phyloP scores from a whole-genome alignment of 805 yeast genomes.

The Ogataea degrootiae region DNA sequence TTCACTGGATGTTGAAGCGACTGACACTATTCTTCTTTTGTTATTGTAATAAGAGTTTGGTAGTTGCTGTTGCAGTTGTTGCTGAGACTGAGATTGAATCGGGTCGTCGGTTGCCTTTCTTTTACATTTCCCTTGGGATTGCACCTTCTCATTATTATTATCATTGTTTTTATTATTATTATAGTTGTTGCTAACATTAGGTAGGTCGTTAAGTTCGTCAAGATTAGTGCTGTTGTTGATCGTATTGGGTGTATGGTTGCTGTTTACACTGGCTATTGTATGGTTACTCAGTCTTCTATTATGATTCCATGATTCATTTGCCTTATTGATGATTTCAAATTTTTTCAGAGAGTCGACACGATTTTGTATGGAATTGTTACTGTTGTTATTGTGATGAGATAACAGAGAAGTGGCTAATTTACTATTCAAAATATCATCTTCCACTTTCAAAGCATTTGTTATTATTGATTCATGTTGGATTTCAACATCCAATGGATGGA shows the following conservation, averaged over 20 bases:
- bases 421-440: conserved; percentile 20
- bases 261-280: conserved; percentile 1
- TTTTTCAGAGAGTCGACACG: conserved; percentile 23
- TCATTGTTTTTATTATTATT: background rate
- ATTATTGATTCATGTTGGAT: conserved; percentile 31
- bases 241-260: background rate
- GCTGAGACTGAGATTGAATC: background rate
- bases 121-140: conserved; percentile 2
- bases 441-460: conserved; percentile 29
- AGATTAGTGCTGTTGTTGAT: conserved; percentile 3
- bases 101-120: conserved; percentile 14
- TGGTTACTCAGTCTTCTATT: conserved; percentile 10
- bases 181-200: conserved; percentile 1
- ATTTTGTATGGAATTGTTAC: conserved; percentile 4
- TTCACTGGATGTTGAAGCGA: conserved; percentile 1
- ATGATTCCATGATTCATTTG: conserved; percentile 34
- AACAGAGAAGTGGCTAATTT: conserved; percentile 10
- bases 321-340: conserved; percentile 31
- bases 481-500: conserved; percentile 32
- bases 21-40: conserved; percentile 22
- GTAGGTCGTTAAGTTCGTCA: background rate
- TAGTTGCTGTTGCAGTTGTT: too few relatives aligned
- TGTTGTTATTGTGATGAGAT: conserved; percentile 4
- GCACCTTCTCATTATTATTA: background rate
- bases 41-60: background rate